Conservation (phyloP, 345 rosid genomes). For the Punica granatum region DNA sequence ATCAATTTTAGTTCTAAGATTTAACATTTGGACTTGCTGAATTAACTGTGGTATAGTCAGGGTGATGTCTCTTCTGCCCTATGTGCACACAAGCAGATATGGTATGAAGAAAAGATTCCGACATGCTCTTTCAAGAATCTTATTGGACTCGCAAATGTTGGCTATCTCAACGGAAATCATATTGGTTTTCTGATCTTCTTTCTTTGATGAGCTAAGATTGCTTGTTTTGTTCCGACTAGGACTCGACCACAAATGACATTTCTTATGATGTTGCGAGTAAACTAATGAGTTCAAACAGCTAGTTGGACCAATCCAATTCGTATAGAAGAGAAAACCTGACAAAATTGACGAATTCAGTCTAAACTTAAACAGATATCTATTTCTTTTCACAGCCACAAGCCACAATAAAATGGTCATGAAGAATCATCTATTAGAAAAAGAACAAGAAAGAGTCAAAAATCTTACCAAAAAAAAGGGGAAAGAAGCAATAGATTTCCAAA, state of each 20-base stretch:
- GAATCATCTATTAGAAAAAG: not conserved
- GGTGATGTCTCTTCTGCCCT: too few relatives aligned
- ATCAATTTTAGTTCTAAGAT: constrained; percentile 24
- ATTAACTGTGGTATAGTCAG: not conserved
- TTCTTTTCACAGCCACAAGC: not conserved
- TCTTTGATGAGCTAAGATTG: not conserved
- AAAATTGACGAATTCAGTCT: not conserved
- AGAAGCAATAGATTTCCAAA: not conserved
- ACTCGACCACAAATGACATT: not conserved
- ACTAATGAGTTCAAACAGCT: not conserved
- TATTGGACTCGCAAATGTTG: too few relatives aligned
- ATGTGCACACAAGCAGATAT: too few relatives aligned
- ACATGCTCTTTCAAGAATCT: too few relatives aligned
- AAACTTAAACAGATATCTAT: too few relatives aligned
- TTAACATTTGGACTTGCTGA: constrained; percentile 11
- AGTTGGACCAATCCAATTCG: not conserved
- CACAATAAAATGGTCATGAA: not conserved
- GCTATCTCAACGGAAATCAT: too few relatives aligned
- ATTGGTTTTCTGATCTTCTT: too few relatives aligned
- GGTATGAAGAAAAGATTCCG: too few relatives aligned
- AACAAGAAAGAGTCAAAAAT: not conserved
- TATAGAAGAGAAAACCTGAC: not conserved
- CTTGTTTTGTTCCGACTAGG: not conserved
- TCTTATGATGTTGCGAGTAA: not conserved
- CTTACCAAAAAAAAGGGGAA: not conserved